Percentiles rank a stretch among this genome's conserved stretches.
Conservation (phyloP, 2,329 filamentous ascomycete genomes). For the Talaromyces sp. region DNA sequence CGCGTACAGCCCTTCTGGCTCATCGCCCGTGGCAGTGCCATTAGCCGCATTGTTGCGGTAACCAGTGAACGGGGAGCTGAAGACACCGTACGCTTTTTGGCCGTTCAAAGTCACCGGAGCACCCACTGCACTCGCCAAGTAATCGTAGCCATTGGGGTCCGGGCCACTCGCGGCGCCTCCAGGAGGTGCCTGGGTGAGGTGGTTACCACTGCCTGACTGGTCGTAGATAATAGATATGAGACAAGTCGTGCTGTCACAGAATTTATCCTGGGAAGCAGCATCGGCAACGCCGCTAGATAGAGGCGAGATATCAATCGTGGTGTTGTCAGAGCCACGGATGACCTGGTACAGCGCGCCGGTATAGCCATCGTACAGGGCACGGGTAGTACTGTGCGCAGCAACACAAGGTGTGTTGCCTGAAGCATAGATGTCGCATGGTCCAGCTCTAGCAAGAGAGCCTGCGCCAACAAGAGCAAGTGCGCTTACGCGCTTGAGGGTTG, state of each 20-base stretch:
- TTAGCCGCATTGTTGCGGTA: slow-evolving; percentile 4
- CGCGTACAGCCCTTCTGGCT: slow-evolving; percentile 7
- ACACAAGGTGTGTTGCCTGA: slow-evolving; percentile 8
- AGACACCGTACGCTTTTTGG: slow-evolving; percentile 8
- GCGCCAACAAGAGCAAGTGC: slow-evolving; percentile 3
- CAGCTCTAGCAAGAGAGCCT: slow-evolving; percentile 27
- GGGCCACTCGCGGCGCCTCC: slow-evolving; percentile 5
- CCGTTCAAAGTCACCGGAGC: slow-evolving; percentile 8
- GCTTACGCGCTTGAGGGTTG: slow-evolving; percentile 3
- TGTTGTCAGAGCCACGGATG: slow-evolving; percentile 3
- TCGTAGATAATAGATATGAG: slow-evolving; percentile 8
- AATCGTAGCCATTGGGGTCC: slow-evolving; percentile 5
- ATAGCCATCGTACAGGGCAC: slow-evolving; percentile 6
- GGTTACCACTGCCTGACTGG: slow-evolving; percentile 4
- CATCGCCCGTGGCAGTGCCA: slow-evolving; percentile 2
- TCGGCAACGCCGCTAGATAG: slow-evolving; percentile 4
- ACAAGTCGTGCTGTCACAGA: slow-evolving; percentile 6
- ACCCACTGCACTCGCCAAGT: slow-evolving; percentile 4
- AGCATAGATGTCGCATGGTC: slow-evolving; percentile 8
- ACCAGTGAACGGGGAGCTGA: slow-evolving; percentile 4
- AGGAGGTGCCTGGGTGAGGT: slow-evolving; percentile 6
- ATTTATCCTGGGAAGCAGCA: slow-evolving; percentile 4
- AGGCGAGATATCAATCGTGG: slow-evolving; percentile 3
- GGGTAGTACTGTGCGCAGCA: slow-evolving; percentile 9
- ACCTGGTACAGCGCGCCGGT: slow-evolving; percentile 8